These are phyloP conservation scores for Scutellaria baicalensis DNA, from an alignment of 257 asterid species.

Conservation along the genomic window DNA sequence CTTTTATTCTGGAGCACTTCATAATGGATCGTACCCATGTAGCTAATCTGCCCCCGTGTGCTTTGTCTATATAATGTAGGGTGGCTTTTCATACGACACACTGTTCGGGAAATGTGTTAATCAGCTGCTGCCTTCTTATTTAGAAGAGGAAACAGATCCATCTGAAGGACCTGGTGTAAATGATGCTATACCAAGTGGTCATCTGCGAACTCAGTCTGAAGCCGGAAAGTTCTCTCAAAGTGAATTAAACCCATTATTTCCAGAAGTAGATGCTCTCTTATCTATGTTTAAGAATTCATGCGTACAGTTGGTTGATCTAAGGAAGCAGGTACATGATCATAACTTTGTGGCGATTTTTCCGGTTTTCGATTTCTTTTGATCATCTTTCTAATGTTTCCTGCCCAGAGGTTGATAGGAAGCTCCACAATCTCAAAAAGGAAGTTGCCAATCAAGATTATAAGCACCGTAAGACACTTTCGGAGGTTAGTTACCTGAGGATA, in stretches of 20 bases:
- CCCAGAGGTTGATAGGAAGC: slow-evolving; percentile 79
- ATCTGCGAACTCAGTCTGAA: slow-evolving; percentile 56
- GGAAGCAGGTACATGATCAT: slow-evolving; percentile 54
- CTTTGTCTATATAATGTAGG: slow-evolving; percentile 44
- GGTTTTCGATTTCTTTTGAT: not conserved
- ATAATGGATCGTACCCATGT: not conserved
- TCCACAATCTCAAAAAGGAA: slow-evolving; percentile 72
- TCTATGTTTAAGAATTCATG: slow-evolving; percentile 81
- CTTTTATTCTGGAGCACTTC: not conserved
- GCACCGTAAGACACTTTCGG: slow-evolving; percentile 89
- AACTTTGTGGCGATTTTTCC: not conserved
- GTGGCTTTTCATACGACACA: slow-evolving; percentile 87
- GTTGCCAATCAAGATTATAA: slow-evolving; percentile 81
- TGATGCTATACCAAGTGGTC: slow-evolving; percentile 62
- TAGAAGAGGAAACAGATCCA: slow-evolving; percentile 58
- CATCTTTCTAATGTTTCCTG: slow-evolving; percentile 25
- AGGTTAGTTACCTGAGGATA: slow-evolving; percentile 47
- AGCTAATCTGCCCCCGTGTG: slow-evolving; percentile 10
- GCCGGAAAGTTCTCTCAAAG: slow-evolving; percentile 54
- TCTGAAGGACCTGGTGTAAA: slow-evolving; percentile 51
- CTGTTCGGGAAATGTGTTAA: slow-evolving; percentile 82
- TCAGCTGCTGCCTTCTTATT: slow-evolving; percentile 77
- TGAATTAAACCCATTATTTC: slow-evolving; percentile 63
- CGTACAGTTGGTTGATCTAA: slow-evolving; percentile 68
- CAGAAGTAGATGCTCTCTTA: slow-evolving; percentile 86